Conservation (phyloP, 1,284 basidiomycete genomes). For the Melanopsichium pennsylvanicum region DNA sequence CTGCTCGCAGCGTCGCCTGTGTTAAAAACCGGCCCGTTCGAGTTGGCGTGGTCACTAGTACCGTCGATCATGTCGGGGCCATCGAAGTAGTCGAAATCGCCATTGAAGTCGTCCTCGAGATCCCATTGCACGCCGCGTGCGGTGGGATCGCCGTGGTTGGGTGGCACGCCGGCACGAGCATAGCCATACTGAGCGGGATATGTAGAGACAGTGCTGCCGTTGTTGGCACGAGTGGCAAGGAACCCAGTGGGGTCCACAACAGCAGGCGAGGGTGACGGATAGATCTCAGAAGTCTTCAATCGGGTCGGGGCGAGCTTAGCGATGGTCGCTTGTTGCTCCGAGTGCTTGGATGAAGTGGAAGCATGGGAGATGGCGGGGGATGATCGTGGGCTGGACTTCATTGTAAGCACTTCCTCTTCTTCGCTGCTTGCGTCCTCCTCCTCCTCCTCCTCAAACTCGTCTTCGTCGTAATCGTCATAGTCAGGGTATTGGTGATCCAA, state of each 20-base stretch:
- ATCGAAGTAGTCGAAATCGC: constrained; percentile 74
- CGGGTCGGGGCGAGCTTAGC: constrained; percentile 92
- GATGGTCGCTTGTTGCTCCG: constrained; percentile 69
- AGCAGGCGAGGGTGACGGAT: constrained; percentile 68
- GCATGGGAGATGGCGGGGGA: constrained; percentile 44
- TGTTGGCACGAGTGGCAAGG: constrained; percentile 37
- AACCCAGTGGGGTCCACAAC: constrained; percentile 73
- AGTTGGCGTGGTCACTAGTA: constrained; percentile 19
- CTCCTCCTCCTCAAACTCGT: constrained; percentile 67
- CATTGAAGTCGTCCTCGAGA: constrained; percentile 69
- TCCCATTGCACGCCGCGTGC: constrained; percentile 59
- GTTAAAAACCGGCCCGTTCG: constrained; percentile 46
- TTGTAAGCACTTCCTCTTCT: constrained; percentile 69
- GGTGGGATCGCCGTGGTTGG: constrained; percentile 32
- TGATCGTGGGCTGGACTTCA: constrained; percentile 50
- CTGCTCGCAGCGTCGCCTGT: constrained; percentile 52
- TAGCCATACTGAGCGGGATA: constrained; percentile 42
- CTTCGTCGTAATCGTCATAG: constrained; percentile 59
- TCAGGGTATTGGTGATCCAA: constrained; percentile 69
- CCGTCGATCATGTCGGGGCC: constrained; percentile 69
- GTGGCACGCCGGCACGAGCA: constrained; percentile 26
- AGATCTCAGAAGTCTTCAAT: constrained; percentile 76
- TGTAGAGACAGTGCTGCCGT: constrained; percentile 36
- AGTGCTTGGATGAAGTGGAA: constrained; percentile 26
- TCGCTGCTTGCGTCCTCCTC: constrained; percentile 69